Evolutionary conservation across 768 basidiomycete genomes (phyloP).

Genomic region (Mycena alexandri): DNA sequence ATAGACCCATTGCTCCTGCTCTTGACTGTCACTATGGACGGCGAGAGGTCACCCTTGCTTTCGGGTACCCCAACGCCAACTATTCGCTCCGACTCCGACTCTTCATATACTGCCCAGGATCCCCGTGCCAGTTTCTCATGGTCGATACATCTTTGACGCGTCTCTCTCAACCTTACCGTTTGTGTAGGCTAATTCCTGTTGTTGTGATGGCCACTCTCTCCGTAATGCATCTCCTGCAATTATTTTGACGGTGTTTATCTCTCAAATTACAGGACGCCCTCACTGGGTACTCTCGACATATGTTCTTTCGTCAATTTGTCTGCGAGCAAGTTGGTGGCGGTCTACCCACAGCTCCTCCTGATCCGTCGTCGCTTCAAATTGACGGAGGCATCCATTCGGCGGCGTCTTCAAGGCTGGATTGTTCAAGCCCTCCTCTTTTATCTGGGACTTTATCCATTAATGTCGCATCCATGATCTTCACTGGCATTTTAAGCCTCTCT

Average conservation of each 20-base stretch:
- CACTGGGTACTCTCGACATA: constrained; percentile 19
- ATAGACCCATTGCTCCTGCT: background rate
- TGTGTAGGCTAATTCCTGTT: constrained; percentile 30
- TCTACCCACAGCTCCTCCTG: constrained; percentile 10
- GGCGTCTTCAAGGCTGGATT: constrained; percentile 22
- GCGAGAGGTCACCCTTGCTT: constrained; percentile 31
- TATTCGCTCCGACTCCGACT: constrained; percentile 22
- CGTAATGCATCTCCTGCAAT: background rate
- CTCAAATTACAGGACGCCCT: constrained; percentile 12
- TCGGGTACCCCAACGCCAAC: constrained; percentile 26
- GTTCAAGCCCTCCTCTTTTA: constrained; percentile 14
- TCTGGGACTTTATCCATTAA: constrained; percentile 23
- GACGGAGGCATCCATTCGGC: background rate
- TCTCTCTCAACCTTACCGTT: background rate
- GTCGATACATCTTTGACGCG: constrained; percentile 16
- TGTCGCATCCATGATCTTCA: constrained; percentile 25
- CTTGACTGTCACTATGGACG: constrained; percentile 17
- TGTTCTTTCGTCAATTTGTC: constrained; percentile 31
- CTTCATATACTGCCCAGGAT: constrained; percentile 27
- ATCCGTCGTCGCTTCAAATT: constrained; percentile 25
- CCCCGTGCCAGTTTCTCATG: constrained; percentile 31
- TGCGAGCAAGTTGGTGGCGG: constrained; percentile 32
- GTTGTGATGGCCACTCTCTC: constrained; percentile 25
- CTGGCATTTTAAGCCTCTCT: constrained; percentile 23
- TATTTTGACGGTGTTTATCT: background rate